Conservation (phyloP, 305 asterid genomes). For the Solanum chacoense region DNA sequence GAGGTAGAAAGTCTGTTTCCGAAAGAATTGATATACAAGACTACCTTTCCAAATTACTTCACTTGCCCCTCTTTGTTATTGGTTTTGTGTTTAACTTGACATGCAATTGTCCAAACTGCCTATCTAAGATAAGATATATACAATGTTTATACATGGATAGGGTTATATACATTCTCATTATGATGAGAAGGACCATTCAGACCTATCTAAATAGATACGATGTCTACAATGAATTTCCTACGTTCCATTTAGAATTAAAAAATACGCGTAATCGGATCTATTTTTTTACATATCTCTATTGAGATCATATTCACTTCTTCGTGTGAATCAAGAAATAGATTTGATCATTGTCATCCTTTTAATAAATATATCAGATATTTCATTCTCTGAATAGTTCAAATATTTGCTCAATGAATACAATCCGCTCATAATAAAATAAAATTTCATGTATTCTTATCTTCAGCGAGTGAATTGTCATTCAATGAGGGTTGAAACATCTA, state of each 20-base stretch:
- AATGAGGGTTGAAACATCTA: neutral
- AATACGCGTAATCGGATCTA: neutral
- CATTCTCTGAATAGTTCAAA: neutral
- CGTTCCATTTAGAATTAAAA: neutral
- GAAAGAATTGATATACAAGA: neutral
- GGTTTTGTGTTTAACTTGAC: neutral
- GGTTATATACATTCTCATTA: neutral
- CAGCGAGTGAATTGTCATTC: neutral
- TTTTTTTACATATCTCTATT: neutral
- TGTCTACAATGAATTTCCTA: neutral
- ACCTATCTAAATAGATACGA: neutral
- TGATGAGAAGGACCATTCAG: neutral
- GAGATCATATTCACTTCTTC: neutral
- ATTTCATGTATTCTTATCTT: neutral
- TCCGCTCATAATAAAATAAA: neutral
- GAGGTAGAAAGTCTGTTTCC: neutral
- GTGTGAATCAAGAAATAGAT: neutral
- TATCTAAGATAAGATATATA: too few relatives aligned
- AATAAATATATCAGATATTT: too few relatives aligned
- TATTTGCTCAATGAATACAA: neutral
- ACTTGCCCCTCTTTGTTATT: neutral
- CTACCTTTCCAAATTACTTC: neutral
- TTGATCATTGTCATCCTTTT: neutral
- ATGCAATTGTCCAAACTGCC: neutral
- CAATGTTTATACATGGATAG: neutral